Percentiles rank a stretch among this genome's conserved stretches.
These are phyloP conservation scores for Eucalyptus viminalis DNA, from an alignment of 345 rosid genomes.

Conservation along the genomic window DNA sequence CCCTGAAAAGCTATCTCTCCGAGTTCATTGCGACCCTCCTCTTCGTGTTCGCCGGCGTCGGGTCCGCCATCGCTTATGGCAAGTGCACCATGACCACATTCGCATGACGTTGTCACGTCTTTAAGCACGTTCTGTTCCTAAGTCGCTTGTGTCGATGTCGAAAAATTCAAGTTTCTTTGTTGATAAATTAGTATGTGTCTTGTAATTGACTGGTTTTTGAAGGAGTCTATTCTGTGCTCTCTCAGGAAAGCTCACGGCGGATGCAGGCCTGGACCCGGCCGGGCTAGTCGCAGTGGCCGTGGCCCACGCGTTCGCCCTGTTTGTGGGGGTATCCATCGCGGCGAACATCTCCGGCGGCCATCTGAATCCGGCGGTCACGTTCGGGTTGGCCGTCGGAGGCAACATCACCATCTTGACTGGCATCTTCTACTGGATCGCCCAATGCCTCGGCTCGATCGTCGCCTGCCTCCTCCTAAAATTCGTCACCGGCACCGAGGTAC, in stretches of 20 bases:
- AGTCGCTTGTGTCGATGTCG: neutral
- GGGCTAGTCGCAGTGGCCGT: constrained; percentile 82
- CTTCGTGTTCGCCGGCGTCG: constrained; percentile 94
- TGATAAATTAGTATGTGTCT: neutral
- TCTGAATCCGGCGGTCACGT: constrained; percentile 81
- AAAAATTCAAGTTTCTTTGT: neutral
- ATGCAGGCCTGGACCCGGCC: constrained; percentile 60
- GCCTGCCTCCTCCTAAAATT: constrained; percentile 75
- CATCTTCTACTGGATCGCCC: constrained; percentile 82
- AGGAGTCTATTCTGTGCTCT: neutral
- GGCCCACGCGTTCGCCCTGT: constrained; percentile 74
- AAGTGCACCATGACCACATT: neutral
- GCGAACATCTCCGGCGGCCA: constrained; percentile 94
- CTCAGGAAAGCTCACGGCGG: constrained; percentile 54
- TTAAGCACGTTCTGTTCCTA: neutral
- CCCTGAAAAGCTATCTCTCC: constrained; percentile 55
- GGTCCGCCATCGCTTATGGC: constrained; percentile 74
- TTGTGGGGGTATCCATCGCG: constrained; percentile 70
- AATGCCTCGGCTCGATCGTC: constrained; percentile 68
- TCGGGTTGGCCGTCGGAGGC: constrained; percentile 80
- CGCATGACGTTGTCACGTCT: neutral
- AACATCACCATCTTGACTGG: constrained; percentile 69
- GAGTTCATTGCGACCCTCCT: constrained; percentile 92
- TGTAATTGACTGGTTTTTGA: neutral
- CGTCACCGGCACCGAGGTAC: constrained; percentile 48